A percentile compares a stretch with the other conserved stretches of the same genome.
phyloP scores from a whole-genome alignment of 192 early-diverging fungal genomes.

The Backusella tuberculispora region DNA sequence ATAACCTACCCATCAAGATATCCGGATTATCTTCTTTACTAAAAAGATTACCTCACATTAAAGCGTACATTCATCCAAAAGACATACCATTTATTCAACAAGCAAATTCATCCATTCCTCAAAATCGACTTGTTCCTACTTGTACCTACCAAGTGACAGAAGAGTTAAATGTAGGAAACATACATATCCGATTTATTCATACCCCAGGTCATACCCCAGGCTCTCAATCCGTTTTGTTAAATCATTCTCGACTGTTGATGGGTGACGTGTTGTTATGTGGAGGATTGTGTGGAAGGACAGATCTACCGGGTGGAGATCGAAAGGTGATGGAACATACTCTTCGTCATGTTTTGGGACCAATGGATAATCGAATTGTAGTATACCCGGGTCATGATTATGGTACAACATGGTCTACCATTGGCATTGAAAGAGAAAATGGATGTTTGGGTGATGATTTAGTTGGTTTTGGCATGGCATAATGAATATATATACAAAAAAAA shows the following conservation, averaged over 20 bases:
- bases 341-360: slow-evolving; percentile 53
- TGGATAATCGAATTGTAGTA: slow-evolving; percentile 72
- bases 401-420: slow-evolving; percentile 84
- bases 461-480: slow-evolving; percentile 34
- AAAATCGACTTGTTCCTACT: slow-evolving; percentile 34
- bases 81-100: slow-evolving; percentile 73
- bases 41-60: slow-evolving; percentile 71
- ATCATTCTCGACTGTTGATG: slow-evolving; percentile 72
- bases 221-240: slow-evolving; percentile 82
- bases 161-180: slow-evolving; percentile 44
- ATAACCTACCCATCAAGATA: slow-evolving; percentile 78
- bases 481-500: not conserved
- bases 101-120: slow-evolving; percentile 61
- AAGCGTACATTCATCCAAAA: slow-evolving; percentile 72
- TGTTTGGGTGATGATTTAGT: slow-evolving; percentile 47
- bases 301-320: slow-evolving; percentile 77
- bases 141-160: slow-evolving; percentile 33
- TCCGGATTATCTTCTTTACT: slow-evolving; percentile 76
- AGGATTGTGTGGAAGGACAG: slow-evolving; percentile 76
- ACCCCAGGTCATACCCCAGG: slow-evolving; percentile 95
- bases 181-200: slow-evolving; percentile 75
- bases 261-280: slow-evolving; percentile 88
- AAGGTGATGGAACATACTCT: slow-evolving; percentile 75
- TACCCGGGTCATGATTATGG: slow-evolving; percentile 94
- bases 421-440: slow-evolving; percentile 47